phyloP scores from a whole-genome alignment of 2,329 filamentous ascomycete genomes.

The Microsporum ferrugineum region DNA sequence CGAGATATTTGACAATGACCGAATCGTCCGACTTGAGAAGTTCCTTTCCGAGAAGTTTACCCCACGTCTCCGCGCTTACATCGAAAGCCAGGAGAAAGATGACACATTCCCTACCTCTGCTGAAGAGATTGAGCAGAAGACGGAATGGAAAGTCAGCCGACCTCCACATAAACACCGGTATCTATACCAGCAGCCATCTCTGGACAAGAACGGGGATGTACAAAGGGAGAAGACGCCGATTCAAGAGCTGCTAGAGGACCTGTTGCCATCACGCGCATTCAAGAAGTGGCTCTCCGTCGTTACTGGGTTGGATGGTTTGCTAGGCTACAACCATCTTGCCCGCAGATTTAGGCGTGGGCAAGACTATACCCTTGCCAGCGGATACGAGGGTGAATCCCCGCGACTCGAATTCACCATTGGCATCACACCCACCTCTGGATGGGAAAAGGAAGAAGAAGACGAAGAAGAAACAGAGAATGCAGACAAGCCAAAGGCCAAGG shows the following conservation, averaged over 20 bases:
- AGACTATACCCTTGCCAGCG: slow-evolving; percentile 88
- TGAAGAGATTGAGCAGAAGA: slow-evolving; percentile 46
- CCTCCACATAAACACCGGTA: slow-evolving; percentile 95
- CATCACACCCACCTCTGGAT: slow-evolving; percentile 72
- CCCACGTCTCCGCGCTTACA: slow-evolving; percentile 55
- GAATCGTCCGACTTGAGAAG: slow-evolving; percentile 67
- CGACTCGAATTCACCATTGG: slow-evolving; percentile 79
- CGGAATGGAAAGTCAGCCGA: slow-evolving; percentile 61
- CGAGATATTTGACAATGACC: slow-evolving; percentile 69
- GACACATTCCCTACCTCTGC: slow-evolving; percentile 36
- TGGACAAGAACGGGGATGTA: slow-evolving; percentile 23
- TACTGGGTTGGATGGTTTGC: slow-evolving; percentile 56
- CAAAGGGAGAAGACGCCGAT: slow-evolving; percentile 45
- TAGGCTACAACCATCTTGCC: slow-evolving; percentile 65
- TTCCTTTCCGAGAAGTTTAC: slow-evolving; percentile 73
- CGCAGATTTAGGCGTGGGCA: slow-evolving; percentile 74
- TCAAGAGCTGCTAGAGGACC: slow-evolving; percentile 65
- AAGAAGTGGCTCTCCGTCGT: slow-evolving; percentile 78
- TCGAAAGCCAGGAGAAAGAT: slow-evolving; percentile 53
- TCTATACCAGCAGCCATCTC: slow-evolving; percentile 56
- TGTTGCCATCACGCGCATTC: slow-evolving; percentile 78
- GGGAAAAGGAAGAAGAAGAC: slow-evolving; percentile 58
- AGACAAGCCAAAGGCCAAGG: slow-evolving; percentile 11
- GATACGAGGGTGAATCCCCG: slow-evolving; percentile 58
- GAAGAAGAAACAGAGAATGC: slow-evolving; percentile 38